Evolutionary conservation across 805 yeast genomes (phyloP).

Genomic region (Wickerhamomyces strasburgensis): DNA sequence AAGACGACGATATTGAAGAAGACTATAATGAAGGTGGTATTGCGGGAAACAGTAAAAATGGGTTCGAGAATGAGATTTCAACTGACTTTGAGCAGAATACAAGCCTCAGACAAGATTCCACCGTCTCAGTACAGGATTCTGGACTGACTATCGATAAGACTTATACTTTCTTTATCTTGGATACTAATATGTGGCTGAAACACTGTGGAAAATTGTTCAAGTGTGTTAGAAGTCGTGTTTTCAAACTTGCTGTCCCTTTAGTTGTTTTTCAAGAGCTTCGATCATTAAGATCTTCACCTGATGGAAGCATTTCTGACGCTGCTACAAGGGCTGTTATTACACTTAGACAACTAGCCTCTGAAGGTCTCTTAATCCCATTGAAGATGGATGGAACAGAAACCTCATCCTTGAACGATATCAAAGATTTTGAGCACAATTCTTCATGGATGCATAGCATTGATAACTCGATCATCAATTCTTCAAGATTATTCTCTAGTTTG

Average conservation of each 20-base stretch:
- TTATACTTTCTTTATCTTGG: constrained; percentile 39
- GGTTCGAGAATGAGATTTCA: background rate
- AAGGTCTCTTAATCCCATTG: constrained; percentile 51
- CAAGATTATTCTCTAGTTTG: constrained; percentile 6
- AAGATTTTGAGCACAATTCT: constrained; percentile 68
- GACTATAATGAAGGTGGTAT: constrained; percentile 1
- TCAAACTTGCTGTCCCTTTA: constrained; percentile 61
- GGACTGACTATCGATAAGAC: constrained; percentile 12
- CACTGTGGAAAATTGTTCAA: constrained; percentile 75
- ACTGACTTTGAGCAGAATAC: constrained; percentile 1
- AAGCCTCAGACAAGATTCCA: background rate
- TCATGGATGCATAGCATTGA: constrained; percentile 72
- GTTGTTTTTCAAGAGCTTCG: constrained; percentile 76
- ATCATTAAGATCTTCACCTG: constrained; percentile 64
- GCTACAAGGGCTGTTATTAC: constrained; percentile 78
- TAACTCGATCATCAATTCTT: constrained; percentile 37
- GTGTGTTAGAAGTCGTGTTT: constrained; percentile 54
- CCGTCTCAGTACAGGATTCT: constrained; percentile 3
- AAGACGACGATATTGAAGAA: constrained; percentile 1
- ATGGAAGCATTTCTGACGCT: constrained; percentile 70
- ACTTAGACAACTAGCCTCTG: constrained; percentile 57
- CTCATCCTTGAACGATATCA: constrained; percentile 61
- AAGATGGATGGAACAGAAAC: constrained; percentile 70
- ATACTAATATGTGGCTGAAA: constrained; percentile 76
- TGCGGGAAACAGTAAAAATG: background rate